Base-by-base conservation (phyloP, 1,139 yeast species). In the Magnusiomyces fungicola region DNA sequence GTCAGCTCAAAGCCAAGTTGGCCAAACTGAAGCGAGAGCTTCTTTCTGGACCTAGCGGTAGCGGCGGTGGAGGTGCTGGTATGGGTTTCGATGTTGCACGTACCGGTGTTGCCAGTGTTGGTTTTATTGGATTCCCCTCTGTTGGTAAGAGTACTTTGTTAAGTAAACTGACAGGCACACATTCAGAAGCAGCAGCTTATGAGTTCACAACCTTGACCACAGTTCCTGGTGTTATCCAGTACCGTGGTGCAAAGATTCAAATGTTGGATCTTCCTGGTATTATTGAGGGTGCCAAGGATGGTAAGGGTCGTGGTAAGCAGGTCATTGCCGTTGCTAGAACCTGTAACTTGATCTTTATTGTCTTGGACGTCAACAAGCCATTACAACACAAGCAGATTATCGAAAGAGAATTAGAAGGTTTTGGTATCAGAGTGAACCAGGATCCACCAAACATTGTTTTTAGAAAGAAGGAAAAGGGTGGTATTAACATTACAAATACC, bases 201-300 rank as follows among this genome's bases (percentile, higher is more conserved):
- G 97, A 90, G 68, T 92, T 92, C 73, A 94, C 98, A 33, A 92
- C 99, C 0, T 77, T 92, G 64, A 94, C 97, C 24, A 90, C 98
- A 0, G 97, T 92, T 50, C 97, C 97, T 0, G 98, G 98, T 68
- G 87, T 88, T 45, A 88, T 92, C 63, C 84, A 86, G 67, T 90
- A 88, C 66, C 88, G 89, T 61, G 99, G 99, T 63, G 97, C 98
- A 46, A 90, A 88, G 72, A 83, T 92, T 58, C 99, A 92, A 71
- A 88, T 94, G 95, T 74, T 92, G 64, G 99, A 92, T 78, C 76
- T 92, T 61, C 99, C 99, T 2, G 99, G 99, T 67, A 92, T 92
- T 62, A 92, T 92, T 60, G 97, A 94, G 69, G 98, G 98, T 68
- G 99, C 98, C 51, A 90, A 90, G 61, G 97, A 92, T 63, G 98